Evolutionary conservation across 768 basidiomycete species (phyloP).

Genomic region (Stropharia rugosoannulata): DNA sequence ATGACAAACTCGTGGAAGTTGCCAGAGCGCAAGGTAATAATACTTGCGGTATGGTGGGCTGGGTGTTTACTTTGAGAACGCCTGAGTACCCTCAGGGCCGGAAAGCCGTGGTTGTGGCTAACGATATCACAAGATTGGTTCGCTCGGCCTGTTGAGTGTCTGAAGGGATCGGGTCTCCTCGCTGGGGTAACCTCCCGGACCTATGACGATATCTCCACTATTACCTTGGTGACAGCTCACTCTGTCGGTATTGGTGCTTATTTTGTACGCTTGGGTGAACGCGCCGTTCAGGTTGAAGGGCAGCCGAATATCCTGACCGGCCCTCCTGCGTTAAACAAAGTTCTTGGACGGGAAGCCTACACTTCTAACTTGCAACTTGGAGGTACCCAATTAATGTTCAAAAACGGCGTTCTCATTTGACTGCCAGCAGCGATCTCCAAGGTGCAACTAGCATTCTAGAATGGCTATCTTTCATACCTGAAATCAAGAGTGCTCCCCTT

Average conservation of each 20-base stretch:
- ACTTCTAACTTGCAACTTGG: slow-evolving; percentile 98
- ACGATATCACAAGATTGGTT: slow-evolving; percentile 99
- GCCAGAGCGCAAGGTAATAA: slow-evolving; percentile 93
- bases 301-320: slow-evolving; percentile 99
- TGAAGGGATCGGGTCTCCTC: slow-evolving; percentile 96
- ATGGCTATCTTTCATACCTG: slow-evolving; percentile 94
- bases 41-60: slow-evolving; percentile 95
- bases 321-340: slow-evolving; percentile 96
- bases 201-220: slow-evolving; percentile 99
- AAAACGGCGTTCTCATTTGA: slow-evolving; percentile 99
- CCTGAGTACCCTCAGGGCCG: slow-evolving; percentile 93
- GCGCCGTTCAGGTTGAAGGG: slow-evolving; percentile 98
- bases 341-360: slow-evolving; percentile 97
- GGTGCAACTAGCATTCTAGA: slow-evolving; percentile 92
- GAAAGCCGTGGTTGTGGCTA: slow-evolving; percentile 86
- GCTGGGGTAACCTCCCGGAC: slow-evolving; percentile 98
- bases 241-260: slow-evolving; percentile 99
- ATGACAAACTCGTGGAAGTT: slow-evolving; percentile 88
- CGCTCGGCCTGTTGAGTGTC: slow-evolving; percentile 95
- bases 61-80: slow-evolving; percentile 90
- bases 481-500: slow-evolving; percentile 73
- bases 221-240: slow-evolving; percentile 96
- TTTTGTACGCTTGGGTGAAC: slow-evolving; percentile 95
- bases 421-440: slow-evolving; percentile 92
- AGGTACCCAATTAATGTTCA: slow-evolving; percentile 99